Conservation (phyloP, 2,329 filamentous ascomycete species). For the Stemphylium beticola region DNA sequence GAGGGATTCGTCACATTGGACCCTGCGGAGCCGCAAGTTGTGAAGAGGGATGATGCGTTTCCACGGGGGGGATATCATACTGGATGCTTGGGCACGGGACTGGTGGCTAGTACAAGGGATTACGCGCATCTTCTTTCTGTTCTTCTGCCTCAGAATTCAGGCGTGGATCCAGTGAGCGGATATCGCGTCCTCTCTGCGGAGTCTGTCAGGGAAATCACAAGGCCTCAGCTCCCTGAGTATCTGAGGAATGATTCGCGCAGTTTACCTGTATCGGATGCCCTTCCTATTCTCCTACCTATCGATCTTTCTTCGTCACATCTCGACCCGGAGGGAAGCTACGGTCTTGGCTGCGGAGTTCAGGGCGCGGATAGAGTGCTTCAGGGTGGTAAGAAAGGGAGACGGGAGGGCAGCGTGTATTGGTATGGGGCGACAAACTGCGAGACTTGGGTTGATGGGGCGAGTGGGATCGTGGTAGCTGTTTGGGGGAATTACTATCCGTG, state of each 20-base stretch:
- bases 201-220: constrained; percentile 19
- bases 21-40: constrained; percentile 9
- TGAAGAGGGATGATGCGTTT: constrained; percentile 15
- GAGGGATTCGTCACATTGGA: constrained; percentile 21
- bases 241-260: constrained; percentile 29
- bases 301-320: constrained; percentile 57
- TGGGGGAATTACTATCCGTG: constrained; percentile 31
- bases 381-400: constrained; percentile 22
- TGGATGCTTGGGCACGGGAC: constrained; percentile 25
- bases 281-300: constrained; percentile 38
- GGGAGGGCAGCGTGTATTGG: constrained; percentile 34
- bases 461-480: constrained; percentile 24
- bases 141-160: constrained; percentile 24
- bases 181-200: constrained; percentile 15
- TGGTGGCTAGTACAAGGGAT: constrained; percentile 23
- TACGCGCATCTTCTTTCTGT: constrained; percentile 22
- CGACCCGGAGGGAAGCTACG: constrained; percentile 47
- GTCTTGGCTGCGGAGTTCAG: constrained; percentile 59
- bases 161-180: constrained; percentile 22
- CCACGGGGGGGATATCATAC: constrained; percentile 24
- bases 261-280: constrained; percentile 18
- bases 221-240: constrained; percentile 18
- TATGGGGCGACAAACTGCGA: constrained; percentile 34
- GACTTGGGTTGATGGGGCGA: constrained; percentile 32
- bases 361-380: constrained; percentile 45